Evolutionary conservation across 352 stramenopile species (phyloP), one percentile per base, ranked within the genome.

Genomic region (Phytophthora megakarya): DNA sequence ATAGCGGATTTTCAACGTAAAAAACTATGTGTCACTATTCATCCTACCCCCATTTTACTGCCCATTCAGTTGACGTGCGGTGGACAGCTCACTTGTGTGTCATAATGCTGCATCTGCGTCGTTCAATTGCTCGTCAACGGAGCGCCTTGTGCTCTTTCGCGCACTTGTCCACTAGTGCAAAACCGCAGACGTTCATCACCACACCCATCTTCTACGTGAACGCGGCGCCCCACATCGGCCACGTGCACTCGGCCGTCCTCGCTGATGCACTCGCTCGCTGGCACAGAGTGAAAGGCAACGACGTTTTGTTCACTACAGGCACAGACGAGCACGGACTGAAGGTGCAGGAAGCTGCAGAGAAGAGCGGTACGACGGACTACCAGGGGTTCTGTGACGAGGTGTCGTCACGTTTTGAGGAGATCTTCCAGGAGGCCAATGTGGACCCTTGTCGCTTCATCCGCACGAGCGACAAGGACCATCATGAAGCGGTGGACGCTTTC

Each of bases 121-220:
- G 37, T 10, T 39, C 9, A 5, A 22, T 43, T 33, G 42, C 39
- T 21, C 30, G 46, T 15, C 23, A n/a, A 10, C 58, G 13, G 16
- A 45, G 46, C 47, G 21, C 16, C 28, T 32, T 63, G 21, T 49
- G 19, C 33, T 15, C 25, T 19, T 12, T 61, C 10, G n/a, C 33
- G 13, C 32, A 9, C 3, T 23, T 51, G 22, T 64, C 51, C 18
- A 54, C n/a, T 16, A 11, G 39, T 12, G 39, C 23, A 9, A 53
- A 46, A 6, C 43, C 43, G 23, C 43, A 70, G 26, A 79, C 76
- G 25, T 78, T 86, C 26, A 83, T 99, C 52, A 99, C 96, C 50
- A 99, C 98, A n/a, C 97, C 98, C 7, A 99, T 99, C 62, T 99
- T 99, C 78, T 99, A 99, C 80, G 97, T 99, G 37, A 99, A 99